These are phyloP conservation scores for Noccaea bulbosa DNA, from an alignment of 345 rosid genomes.

Conservation along the genomic window DNA sequence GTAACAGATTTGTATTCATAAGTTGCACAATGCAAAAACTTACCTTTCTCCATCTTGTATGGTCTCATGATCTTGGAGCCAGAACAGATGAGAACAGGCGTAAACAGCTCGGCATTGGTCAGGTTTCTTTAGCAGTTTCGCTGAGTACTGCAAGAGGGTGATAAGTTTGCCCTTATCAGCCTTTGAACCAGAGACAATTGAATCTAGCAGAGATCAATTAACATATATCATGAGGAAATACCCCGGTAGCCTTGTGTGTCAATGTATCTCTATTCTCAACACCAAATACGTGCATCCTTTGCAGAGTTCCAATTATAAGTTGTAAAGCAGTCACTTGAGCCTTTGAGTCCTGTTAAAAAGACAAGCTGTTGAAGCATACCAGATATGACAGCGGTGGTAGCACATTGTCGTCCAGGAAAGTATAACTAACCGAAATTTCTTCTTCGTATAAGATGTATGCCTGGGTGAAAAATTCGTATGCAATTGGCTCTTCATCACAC, in stretches of 20 bases:
- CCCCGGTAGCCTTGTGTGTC: slow-evolving; percentile 98
- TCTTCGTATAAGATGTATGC: slow-evolving; percentile 98
- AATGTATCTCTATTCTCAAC: slow-evolving; percentile 97
- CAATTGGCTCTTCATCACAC: slow-evolving; percentile 90
- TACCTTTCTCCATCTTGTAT: slow-evolving; percentile 97
- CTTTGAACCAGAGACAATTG: slow-evolving; percentile 22
- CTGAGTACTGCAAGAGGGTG: slow-evolving; percentile 75
- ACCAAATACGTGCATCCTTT: slow-evolving; percentile 97
- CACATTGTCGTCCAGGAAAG: slow-evolving; percentile 7
- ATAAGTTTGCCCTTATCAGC: slow-evolving; percentile 34
- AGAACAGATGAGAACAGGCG: slow-evolving; percentile 93
- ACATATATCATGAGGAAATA: slow-evolving; percentile 45
- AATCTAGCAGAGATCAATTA: slow-evolving; percentile 15
- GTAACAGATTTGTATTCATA: not conserved
- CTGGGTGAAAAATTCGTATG: slow-evolving; percentile 97
- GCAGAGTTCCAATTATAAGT: slow-evolving; percentile 91
- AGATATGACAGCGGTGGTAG: not conserved
- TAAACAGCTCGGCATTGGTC: slow-evolving; percentile 99
- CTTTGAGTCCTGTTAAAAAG: slow-evolving; percentile 73
- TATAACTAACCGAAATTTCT: slow-evolving; percentile 86
- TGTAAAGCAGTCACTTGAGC: slow-evolving; percentile 95
- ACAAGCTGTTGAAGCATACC: slow-evolving; percentile 22
- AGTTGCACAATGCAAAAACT: not conserved
- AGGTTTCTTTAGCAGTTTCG: slow-evolving; percentile 96
- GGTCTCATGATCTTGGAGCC: slow-evolving; percentile 90